Base-by-base conservation (phyloP, 192 early-diverging fungal species). In the Rhizophlyctis rosea region DNA sequence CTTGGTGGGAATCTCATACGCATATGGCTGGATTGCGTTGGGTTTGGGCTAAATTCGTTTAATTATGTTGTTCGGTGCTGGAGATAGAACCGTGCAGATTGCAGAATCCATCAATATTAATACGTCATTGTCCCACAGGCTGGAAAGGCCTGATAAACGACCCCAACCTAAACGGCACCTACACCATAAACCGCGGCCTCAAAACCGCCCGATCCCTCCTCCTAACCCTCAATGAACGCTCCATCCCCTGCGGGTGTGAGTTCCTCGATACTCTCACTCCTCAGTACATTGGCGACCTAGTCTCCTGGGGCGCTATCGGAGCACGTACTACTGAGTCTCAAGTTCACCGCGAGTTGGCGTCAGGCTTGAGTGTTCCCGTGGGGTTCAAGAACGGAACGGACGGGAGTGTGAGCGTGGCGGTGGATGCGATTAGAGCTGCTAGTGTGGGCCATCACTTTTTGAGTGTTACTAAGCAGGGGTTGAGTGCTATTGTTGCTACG, bases 381-480 rank as follows among this genome's bases (percentile, higher is more conserved):
- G 95, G 95, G 0, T 96, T 98, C 87, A 98, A 98, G 80, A 96
- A 96, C 64, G 91, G 94, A 53, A 98, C 96, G 3, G 94, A 98
- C 63, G 96, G 96, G 47, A 96, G 82, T 56, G 86, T 93, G 50
- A 77, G 72, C 36, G 89, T 96, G 23, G 96, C 96, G 1, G 64
- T 95, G 27, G 96, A 98, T 68, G 96, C 92, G 24, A 93, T 96
- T 72, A 87, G 89, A 71, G 87, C 94, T 9, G 89, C 96, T 34
- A 82, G 86, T 39, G 62, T 84, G 52, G 87, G 90, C 27, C 94
- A 97, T 69, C 89, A 91, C 69, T 97, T 97, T 79, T 72, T 97
- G 59, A 90, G 90, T 30, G 93, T 98, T 51, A 98, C 94, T 47
- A 96, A 95, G 80, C 90, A 91, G 51, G 96, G 96, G 35, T 74